Evolutionary conservation across 148 eudicot species (phyloP).

Genomic region (Rhododendron ferrugineum): DNA sequence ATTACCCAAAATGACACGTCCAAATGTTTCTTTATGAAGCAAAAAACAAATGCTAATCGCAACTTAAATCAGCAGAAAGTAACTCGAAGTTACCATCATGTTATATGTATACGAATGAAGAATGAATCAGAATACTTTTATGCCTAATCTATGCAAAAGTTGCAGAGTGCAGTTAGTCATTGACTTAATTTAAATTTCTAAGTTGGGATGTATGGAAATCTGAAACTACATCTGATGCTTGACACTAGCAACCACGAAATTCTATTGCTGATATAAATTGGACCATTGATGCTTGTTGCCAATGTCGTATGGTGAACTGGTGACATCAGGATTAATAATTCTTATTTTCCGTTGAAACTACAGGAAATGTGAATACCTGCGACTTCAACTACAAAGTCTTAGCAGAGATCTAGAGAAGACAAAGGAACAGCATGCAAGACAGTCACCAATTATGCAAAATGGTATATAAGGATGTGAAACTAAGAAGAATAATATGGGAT

Average conservation of each 20-base stretch:
- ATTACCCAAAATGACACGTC: not conserved
- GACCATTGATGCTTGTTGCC: not conserved
- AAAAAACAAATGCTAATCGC: not conserved
- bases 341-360: not conserved
- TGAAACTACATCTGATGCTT: not conserved
- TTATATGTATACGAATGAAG: not conserved
- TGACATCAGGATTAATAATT: not conserved
- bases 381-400: not conserved
- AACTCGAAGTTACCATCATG: not conserved
- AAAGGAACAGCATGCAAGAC: not conserved
- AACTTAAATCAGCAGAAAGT: not conserved
- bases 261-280: not conserved
- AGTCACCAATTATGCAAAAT: not conserved
- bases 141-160: not conserved
- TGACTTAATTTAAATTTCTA: not conserved
- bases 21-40: not conserved
- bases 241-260: not conserved
- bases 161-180: not conserved
- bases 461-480: not conserved
- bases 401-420: not conserved
- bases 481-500: not conserved
- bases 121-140: conserved; percentile 1
- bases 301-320: not conserved
- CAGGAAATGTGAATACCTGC: not conserved
- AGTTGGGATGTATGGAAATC: not conserved